Evolutionary conservation across 441 rosid species (phyloP).

Genomic region (Dalechampia spathulata): DNA sequence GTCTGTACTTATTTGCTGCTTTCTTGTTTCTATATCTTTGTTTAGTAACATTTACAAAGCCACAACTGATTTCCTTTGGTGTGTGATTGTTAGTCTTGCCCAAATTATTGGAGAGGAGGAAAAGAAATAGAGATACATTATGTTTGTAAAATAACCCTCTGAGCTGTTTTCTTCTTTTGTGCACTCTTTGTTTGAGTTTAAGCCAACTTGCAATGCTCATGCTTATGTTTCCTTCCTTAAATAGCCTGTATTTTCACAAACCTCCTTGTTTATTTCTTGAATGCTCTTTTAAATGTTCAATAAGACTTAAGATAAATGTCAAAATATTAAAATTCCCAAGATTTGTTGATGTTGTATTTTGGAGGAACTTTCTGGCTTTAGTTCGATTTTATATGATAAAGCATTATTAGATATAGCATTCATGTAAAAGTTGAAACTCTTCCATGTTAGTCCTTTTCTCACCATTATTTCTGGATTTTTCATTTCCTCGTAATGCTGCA

Average conservation of each 20-base stretch:
- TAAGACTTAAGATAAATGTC: background rate
- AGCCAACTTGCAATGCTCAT: background rate
- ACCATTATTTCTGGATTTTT: background rate
- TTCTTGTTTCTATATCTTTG: background rate
- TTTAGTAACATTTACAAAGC: background rate
- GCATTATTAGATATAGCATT: background rate
- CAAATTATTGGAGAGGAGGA: background rate
- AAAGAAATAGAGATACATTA: background rate
- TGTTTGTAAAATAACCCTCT: background rate
- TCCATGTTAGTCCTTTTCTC: background rate
- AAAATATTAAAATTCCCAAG: background rate
- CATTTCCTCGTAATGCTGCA: background rate
- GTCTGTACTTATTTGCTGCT: background rate
- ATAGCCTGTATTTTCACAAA: slow-evolving; percentile 1
- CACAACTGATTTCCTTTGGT: background rate
- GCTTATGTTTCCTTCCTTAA: background rate
- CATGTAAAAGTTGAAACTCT: background rate
- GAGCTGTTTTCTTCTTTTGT: background rate
- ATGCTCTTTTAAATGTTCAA: background rate
- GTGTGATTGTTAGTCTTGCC: background rate
- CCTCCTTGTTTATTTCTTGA: background rate
- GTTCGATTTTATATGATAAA: background rate
- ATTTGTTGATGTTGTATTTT: background rate
- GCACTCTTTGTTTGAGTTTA: background rate
- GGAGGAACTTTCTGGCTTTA: background rate